Evolutionary conservation across 768 basidiomycete species (phyloP), one percentile per base, ranked within the genome.

Genomic region (Pisolithus orientalis): DNA sequence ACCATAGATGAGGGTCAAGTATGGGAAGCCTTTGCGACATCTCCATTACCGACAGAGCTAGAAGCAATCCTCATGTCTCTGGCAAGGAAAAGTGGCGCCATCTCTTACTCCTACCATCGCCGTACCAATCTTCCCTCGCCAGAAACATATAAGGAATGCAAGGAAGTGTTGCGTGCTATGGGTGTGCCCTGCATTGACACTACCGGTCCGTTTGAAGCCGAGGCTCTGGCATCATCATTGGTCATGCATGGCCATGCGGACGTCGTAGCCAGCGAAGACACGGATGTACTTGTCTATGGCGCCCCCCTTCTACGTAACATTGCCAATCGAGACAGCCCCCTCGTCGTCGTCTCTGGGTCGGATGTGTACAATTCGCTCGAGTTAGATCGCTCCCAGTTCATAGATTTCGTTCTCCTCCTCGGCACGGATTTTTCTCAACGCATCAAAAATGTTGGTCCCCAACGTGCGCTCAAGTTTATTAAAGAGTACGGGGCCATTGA

Each of bases 401-500:
- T 95, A 59, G 94, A 96, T 69, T 93, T 95, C 67, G 84, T 82
- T 0, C 79, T 95, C 47, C 75, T 96, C 6, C 77, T 94, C 9
- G 94, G 94, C 10, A 95, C 93, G 2, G 94, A 96, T 67, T 94
- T 95, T 59, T 85, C 90, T 0, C 81, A 85, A 44, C 82, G 94
- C 5, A 88, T 96, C 53, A 86, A 80, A 51, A 83, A 85, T 54
- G 73, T 95, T 1, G 94, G 94, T 1, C 92, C 93, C 1, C 62
- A 71, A 0, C 83, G 83, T 2, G 91, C 91, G 1, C 80, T 90
- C 60, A 83, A 82, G 58, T 80, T 87, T 56, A 89, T 95, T 47
- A 78, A 76, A 47, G 72, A 80, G 57, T 70, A 92, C 62, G 82
- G 82, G 4, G 75, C 79, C 6, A 93, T 95, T 58, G 90, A 93